Evolutionary conservation across 306 rosid species (phyloP).

Genomic region (Argentina anserina): DNA sequence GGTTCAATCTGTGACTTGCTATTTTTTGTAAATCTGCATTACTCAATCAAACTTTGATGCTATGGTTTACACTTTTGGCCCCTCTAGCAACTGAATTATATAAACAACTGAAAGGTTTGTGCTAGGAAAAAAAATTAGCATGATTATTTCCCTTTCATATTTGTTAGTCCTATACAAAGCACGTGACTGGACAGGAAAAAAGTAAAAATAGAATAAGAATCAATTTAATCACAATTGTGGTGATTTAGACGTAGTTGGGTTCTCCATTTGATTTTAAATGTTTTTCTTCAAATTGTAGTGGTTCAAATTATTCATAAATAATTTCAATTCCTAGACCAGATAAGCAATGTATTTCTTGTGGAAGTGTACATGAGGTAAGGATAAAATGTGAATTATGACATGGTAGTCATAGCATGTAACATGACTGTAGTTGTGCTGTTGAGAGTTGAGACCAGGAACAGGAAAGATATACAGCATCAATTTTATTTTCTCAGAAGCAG

Average conservation of each 20-base stretch:
- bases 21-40: too few species aligned
- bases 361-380: neutral
- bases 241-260: neutral
- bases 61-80: neutral
- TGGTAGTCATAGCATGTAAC: neutral
- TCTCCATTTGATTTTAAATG: neutral
- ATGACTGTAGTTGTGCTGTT: neutral
- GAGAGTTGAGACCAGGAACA: neutral
- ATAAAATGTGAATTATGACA: neutral
- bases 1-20: neutral
- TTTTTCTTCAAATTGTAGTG: neutral
- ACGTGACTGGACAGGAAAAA: neutral
- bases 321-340: neutral
- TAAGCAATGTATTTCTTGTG: neutral
- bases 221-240: neutral
- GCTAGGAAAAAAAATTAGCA: neutral
- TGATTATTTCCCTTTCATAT: neutral
- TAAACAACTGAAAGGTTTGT: neutral
- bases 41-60: neutral
- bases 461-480: neutral
- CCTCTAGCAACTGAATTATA: neutral
- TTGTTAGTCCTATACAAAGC: neutral
- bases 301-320: neutral
- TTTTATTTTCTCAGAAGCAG: neutral
- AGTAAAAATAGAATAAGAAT: neutral